A percentile compares a stretch with the other conserved stretches of the same genome.
These are phyloP conservation scores for Prunus yedoensis DNA, from an alignment of 331 rosid genomes.

Conservation along the genomic window DNA sequence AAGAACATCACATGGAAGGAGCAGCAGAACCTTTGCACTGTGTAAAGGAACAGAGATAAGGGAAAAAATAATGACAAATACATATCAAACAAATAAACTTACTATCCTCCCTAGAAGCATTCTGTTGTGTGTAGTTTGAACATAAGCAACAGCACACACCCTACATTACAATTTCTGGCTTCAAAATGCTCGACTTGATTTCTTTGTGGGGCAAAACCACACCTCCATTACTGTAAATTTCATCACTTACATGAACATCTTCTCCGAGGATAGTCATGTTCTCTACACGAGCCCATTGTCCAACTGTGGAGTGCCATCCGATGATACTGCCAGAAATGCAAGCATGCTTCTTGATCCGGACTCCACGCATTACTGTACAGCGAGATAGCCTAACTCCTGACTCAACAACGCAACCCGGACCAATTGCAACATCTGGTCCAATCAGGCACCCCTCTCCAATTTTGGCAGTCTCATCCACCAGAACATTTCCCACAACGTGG, in stretches of 20 bases:
- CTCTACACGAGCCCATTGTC: constrained; percentile 88
- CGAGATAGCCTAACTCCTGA: constrained; percentile 78
- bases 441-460: constrained; percentile 85
- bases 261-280: constrained; percentile 90
- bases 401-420: constrained; percentile 80
- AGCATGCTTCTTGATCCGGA: constrained; percentile 75
- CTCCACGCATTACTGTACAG: constrained; percentile 83
- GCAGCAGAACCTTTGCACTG: constrained; percentile 31
- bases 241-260: constrained; percentile 84
- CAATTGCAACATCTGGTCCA: constrained; percentile 88
- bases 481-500: constrained; percentile 75
- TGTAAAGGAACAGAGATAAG: not conserved
- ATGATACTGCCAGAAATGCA: constrained; percentile 79
- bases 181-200: constrained; percentile 79
- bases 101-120: constrained; percentile 28
- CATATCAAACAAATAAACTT: constrained; percentile 34
- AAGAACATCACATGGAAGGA: constrained; percentile 25
- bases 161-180: constrained; percentile 91
- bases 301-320: constrained; percentile 89
- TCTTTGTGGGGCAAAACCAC: constrained; percentile 91
- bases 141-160: constrained; percentile 17
- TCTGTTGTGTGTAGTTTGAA: constrained; percentile 27
- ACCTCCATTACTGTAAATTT: constrained; percentile 84
- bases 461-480: constrained; percentile 76
- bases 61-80: constrained; percentile 12